Percentiles rank a stretch among this genome's conserved stretches.
Conservation (phyloP, 228 moss, liverwort and hornwort species). For the Sphagnum magellanicum region DNA sequence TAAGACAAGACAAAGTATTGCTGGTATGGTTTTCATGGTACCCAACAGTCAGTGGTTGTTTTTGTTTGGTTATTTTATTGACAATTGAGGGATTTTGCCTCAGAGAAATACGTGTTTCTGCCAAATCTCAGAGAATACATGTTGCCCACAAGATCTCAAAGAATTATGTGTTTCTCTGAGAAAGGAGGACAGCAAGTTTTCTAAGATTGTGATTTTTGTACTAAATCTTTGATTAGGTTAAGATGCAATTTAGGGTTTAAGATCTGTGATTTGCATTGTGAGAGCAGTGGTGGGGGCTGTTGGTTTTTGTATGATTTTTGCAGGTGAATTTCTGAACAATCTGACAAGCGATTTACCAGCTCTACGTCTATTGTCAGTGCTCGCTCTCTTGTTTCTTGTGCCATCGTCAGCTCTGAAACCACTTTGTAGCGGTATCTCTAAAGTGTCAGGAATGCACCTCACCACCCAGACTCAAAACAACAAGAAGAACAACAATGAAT, state of each 20-base stretch:
- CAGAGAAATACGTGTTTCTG: too few species aligned
- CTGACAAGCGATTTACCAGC: constrained; percentile 75
- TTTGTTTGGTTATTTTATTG: too few species aligned
- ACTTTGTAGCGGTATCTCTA: constrained; percentile 21
- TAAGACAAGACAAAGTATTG: constrained; percentile 59
- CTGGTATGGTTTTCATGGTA: constrained; percentile 25
- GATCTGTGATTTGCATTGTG: too few species aligned
- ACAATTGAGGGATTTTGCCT: too few species aligned
- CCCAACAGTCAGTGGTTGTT: too few species aligned
- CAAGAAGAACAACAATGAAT: constrained; percentile 8
- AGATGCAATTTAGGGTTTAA: too few species aligned
- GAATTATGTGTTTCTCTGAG: too few species aligned
- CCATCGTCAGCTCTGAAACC: constrained; percentile 35
- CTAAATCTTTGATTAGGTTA: too few species aligned
- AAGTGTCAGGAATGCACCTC: constrained; percentile 17
- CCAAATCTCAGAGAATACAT: too few species aligned
- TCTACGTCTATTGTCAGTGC: constrained; percentile 68
- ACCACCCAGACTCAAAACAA: neutral
- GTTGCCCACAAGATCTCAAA: too few species aligned
- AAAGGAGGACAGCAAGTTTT: too few species aligned
- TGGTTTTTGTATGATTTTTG: neutral
- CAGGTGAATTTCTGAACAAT: constrained; percentile 64
- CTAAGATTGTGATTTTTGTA: neutral
- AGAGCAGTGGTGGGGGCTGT: too few species aligned
- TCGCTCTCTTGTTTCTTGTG: constrained; percentile 68